These are phyloP conservation scores for Rutidosis leptorrhynchoides DNA, from an alignment of 129 eudicot species.

Conservation along the genomic window DNA sequence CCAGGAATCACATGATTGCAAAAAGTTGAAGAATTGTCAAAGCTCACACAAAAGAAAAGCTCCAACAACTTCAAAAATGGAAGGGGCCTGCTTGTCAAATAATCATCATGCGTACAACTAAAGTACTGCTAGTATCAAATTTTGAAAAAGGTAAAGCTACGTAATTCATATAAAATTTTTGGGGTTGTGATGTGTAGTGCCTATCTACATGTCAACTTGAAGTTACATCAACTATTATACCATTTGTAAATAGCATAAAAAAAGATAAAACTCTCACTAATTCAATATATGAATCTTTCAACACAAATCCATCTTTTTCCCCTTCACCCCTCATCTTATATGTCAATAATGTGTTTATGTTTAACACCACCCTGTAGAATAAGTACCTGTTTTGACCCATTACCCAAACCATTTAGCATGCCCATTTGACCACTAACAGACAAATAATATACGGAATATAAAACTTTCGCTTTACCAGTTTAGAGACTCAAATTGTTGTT, in stretches of 20 bases:
- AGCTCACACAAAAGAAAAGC: conserved; percentile 63
- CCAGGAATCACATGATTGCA: conserved; percentile 74
- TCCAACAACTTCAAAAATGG: conserved; percentile 87
- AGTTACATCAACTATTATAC: conserved; percentile 59
- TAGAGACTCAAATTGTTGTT: no score
- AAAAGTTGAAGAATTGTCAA: conserved; percentile 55
- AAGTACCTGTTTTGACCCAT: no score
- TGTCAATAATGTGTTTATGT: no score
- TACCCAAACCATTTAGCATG: no score
- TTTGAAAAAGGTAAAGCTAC: conserved; percentile 31
- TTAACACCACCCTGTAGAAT: no score
- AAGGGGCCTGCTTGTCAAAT: conserved; percentile 82
- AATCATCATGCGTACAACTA: conserved; percentile 42
- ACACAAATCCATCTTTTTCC: conserved; percentile 54
- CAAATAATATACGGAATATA: no score
- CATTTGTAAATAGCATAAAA: conserved; percentile 63
- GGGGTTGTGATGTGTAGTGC: conserved; percentile 43
- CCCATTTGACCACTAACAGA: no score
- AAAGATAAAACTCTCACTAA: conserved; percentile 41
- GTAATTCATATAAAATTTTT: conserved; percentile 35
- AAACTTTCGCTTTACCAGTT: no score
- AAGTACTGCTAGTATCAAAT: conserved; percentile 1
- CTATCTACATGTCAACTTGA: conserved; percentile 71
- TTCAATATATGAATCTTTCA: conserved; percentile 55
- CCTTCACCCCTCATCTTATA: conserved; percentile 55